Conservation (phyloP, 1,284 basidiomycete genomes). For the Naganishia cerealis region DNA sequence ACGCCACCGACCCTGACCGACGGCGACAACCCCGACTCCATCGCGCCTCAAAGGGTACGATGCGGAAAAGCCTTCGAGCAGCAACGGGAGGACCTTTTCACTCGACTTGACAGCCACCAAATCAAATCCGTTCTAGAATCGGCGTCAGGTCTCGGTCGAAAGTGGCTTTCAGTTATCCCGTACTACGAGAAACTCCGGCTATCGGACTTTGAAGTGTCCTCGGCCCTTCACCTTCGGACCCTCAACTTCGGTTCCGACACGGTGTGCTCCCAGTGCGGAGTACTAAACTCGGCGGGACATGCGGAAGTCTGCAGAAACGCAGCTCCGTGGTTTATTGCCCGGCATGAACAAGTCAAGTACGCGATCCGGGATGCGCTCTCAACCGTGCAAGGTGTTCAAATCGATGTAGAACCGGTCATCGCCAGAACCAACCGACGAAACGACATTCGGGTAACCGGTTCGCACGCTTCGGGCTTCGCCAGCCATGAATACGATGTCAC, state of each 20-base stretch:
- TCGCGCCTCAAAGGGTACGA: neutral
- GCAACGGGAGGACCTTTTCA: neutral
- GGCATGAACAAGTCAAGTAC: neutral
- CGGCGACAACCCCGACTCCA: constrained; percentile 12
- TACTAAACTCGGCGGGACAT: neutral
- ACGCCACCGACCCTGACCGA: constrained; percentile 2
- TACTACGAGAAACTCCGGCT: neutral
- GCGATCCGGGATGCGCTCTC: neutral
- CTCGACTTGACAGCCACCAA: neutral
- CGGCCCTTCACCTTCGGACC: neutral
- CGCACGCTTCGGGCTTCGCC: neutral
- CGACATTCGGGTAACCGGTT: constrained; percentile 12
- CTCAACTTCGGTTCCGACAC: neutral
- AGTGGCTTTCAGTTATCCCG: constrained; percentile 5
- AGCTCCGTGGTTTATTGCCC: neutral
- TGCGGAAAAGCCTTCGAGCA: constrained; percentile 3
- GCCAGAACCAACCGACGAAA: constrained; percentile 4
- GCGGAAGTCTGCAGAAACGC: neutral
- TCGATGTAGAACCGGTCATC: neutral
- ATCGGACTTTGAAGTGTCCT: constrained; percentile 2
- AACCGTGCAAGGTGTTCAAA: neutral
- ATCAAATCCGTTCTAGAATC: constrained; percentile 5
- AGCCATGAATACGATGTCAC: constrained; percentile 15
- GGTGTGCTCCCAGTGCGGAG: neutral
- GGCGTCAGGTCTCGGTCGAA: constrained; percentile 1